Conservation (phyloP, 2,329 filamentous ascomycete genomes). For the Pestalotiopsis sp. region DNA sequence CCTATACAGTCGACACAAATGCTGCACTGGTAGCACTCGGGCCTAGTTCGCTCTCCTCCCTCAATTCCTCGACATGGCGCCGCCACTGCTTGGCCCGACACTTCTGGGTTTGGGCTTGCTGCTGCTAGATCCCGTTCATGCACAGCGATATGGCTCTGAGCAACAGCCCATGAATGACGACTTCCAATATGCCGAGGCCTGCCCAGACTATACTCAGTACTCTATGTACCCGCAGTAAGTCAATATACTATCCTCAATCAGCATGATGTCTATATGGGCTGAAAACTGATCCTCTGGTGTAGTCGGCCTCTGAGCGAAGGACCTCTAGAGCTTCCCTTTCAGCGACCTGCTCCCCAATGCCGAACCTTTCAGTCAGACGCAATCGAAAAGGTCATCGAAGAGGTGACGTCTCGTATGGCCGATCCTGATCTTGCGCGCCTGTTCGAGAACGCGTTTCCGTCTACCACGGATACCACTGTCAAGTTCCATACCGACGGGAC, state of each 20-base stretch:
- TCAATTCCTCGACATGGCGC: not conserved
- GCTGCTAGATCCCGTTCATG: not conserved
- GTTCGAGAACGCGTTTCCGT: conserved; percentile 95
- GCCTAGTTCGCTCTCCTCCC: not conserved
- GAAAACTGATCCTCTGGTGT: conserved; percentile 21
- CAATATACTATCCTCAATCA: not conserved
- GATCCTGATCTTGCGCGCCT: conserved; percentile 88
- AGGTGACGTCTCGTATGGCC: conserved; percentile 78
- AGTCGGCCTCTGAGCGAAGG: conserved; percentile 82
- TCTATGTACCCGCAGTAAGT: conserved; percentile 61
- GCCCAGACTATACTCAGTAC: conserved; percentile 68
- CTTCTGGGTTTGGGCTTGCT: not conserved
- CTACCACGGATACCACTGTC: conserved; percentile 87
- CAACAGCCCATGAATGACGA: conserved; percentile 20
- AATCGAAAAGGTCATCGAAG: conserved; percentile 85
- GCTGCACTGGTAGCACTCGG: not conserved
- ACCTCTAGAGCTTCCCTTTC: conserved; percentile 79
- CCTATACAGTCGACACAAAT: not conserved
- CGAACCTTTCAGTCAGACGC: conserved; percentile 86
- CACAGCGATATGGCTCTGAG: conserved; percentile 4
- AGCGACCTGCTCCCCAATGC: conserved; percentile 79
- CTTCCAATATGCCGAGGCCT: conserved; percentile 45
- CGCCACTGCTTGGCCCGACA: not conserved
- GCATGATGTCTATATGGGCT: conserved; percentile 13
- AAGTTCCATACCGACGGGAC: conserved; percentile 81